phyloP scores from a whole-genome alignment of 192 early-diverging fungal species.

The Mortierella claussenii region DNA sequence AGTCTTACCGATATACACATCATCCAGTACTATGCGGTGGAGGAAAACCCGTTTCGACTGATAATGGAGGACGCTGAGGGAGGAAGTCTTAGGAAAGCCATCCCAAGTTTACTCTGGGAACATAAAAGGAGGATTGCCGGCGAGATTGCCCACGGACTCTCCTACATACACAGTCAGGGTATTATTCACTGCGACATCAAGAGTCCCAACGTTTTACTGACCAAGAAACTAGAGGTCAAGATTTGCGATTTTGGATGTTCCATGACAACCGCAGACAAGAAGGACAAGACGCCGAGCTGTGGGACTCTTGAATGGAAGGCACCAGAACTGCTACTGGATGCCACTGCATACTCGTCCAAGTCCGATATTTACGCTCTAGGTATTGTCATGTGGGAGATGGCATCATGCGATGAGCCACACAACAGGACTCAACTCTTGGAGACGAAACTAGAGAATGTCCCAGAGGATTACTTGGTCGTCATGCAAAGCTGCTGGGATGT shows the following conservation, averaged over 20 bases:
- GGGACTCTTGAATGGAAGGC: constrained; percentile 8
- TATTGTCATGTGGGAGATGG: constrained; percentile 21
- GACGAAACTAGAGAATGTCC: not conserved
- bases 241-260: constrained; percentile 24
- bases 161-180: too few relatives aligned
- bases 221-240: constrained; percentile 15
- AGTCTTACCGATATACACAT: too few relatives aligned
- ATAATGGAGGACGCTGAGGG: too few relatives aligned
- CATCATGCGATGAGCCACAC: not conserved
- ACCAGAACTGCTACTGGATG: constrained; percentile 6
- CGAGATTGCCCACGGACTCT: too few relatives aligned
- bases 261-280: not conserved
- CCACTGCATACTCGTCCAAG: too few relatives aligned
- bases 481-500: constrained; percentile 13
- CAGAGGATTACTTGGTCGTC: not conserved
- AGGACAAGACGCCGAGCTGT: not conserved
- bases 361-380: too few relatives aligned
- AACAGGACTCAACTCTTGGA: not conserved
- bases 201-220: constrained; percentile 23
- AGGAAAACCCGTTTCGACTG: too few relatives aligned
- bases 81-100: too few relatives aligned
- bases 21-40: too few relatives aligned
- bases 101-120: too few relatives aligned
- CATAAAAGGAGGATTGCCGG: too few relatives aligned
- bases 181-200: constrained; percentile 51